Conservation (phyloP, 2,329 filamentous ascomycete species). For the Mycosphaerella arachidis region DNA sequence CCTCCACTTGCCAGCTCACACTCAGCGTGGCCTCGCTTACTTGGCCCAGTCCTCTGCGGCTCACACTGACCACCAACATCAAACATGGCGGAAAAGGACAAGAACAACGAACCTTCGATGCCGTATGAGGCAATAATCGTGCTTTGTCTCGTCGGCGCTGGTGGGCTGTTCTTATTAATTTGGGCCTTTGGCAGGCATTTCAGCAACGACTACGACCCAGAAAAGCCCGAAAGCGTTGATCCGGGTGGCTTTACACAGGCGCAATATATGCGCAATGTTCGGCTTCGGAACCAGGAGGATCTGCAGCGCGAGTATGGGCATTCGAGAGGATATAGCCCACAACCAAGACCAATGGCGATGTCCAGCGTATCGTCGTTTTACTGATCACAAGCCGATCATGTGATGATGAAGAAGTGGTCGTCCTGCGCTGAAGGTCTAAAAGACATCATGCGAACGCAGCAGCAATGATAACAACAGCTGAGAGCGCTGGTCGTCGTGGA, state of each 20-base stretch:
- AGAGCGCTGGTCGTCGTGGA: too few relatives aligned
- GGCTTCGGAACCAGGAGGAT: slow-evolving; percentile 19
- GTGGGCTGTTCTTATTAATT: slow-evolving; percentile 15
- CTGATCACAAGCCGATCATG: background rate
- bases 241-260: slow-evolving; percentile 19
- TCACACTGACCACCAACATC: background rate
- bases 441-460: too few relatives aligned
- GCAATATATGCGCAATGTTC: slow-evolving; percentile 25
- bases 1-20: background rate
- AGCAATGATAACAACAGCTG: too few relatives aligned
- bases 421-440: background rate
- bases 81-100: slow-evolving; percentile 1
- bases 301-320: slow-evolving; percentile 16
- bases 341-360: slow-evolving; percentile 6
- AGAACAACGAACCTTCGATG: slow-evolving; percentile 10
- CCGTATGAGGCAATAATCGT: slow-evolving; percentile 21
- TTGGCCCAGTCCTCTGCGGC: background rate
- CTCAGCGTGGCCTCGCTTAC: background rate
- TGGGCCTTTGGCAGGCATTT: slow-evolving; percentile 21
- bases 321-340: slow-evolving; percentile 1
- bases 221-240: slow-evolving; percentile 1
- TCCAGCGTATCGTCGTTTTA: slow-evolving; percentile 12
- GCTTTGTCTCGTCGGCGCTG: slow-evolving; percentile 21
- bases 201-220: slow-evolving; percentile 3
- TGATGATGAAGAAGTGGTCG: background rate